phyloP scores from a whole-genome alignment of 1,284 basidiomycete genomes.

The Trametes pubescens region DNA sequence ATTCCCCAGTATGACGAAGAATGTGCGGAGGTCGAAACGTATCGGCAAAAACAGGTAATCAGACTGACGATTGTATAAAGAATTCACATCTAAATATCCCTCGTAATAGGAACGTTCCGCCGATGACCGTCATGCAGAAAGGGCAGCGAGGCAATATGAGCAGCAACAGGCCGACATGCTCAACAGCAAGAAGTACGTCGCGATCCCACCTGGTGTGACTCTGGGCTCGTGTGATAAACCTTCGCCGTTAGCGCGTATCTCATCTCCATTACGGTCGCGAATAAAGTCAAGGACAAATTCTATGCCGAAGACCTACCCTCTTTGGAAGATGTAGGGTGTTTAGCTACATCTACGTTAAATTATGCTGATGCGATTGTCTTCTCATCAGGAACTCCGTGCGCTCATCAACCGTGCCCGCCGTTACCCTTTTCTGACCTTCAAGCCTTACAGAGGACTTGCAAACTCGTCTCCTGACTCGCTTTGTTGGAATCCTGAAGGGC shows the following conservation, averaged over 20 bases:
- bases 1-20: conserved; percentile 74
- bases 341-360: conserved; percentile 2
- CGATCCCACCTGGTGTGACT: conserved; percentile 5
- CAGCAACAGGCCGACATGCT: conserved; percentile 79
- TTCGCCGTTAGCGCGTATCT: conserved; percentile 64
- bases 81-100: conserved; percentile 19
- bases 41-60: conserved; percentile 78
- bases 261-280: conserved; percentile 72
- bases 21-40: conserved; percentile 72
- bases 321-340: conserved; percentile 73
- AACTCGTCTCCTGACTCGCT: conserved; percentile 62
- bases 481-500: conserved; percentile 60
- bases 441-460: conserved; percentile 66
- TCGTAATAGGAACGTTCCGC: conserved; percentile 62
- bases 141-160: conserved; percentile 75
- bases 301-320: conserved; percentile 71
- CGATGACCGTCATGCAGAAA: conserved; percentile 80
- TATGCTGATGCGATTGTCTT: conserved; percentile 3
- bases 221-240: neutral
- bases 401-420: conserved; percentile 17
- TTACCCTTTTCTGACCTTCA: conserved; percentile 10
- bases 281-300: conserved; percentile 72
- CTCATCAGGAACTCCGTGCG: conserved; percentile 70
- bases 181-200: conserved; percentile 78
- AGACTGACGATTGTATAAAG: neutral